A percentile compares a stretch with the other conserved stretches of the same genome.
phyloP scores from a whole-genome alignment of 495 filamentous ascomycete genomes.

The Talaromyces thailandensis region DNA sequence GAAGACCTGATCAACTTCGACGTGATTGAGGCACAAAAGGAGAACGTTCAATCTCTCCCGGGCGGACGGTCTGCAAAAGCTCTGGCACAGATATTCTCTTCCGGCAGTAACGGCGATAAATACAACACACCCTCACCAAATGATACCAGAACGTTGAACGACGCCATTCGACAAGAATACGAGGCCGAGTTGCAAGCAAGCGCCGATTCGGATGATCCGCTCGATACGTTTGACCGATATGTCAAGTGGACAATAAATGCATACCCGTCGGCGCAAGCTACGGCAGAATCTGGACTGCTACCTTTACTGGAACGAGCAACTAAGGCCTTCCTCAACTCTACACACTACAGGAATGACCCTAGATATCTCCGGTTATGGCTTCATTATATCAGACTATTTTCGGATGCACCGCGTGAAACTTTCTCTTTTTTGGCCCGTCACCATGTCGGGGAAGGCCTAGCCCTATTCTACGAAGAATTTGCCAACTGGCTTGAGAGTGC shows the following conservation, averaged over 20 bases:
- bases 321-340: constrained; percentile 70
- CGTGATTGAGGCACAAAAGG: constrained; percentile 92
- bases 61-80: constrained; percentile 85
- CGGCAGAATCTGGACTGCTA: constrained; percentile 81
- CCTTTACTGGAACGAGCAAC: constrained; percentile 87
- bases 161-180: constrained; percentile 70
- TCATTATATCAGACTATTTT: constrained; percentile 86
- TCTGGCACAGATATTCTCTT: constrained; percentile 76
- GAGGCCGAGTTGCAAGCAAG: constrained; percentile 73
- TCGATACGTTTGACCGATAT: constrained; percentile 94
- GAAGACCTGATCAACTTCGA: constrained; percentile 78
- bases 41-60: constrained; percentile 91
- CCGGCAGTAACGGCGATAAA: constrained; percentile 35
- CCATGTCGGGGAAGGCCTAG: constrained; percentile 74
- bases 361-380: constrained; percentile 90
- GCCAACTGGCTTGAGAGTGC: constrained; percentile 82
- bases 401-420: constrained; percentile 82
- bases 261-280: constrained; percentile 88
- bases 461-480: constrained; percentile 97
- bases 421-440: constrained; percentile 89
- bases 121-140: constrained; percentile 49
- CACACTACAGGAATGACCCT: constrained; percentile 90
- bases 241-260: constrained; percentile 93
- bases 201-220: constrained; percentile 83
- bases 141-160: constrained; percentile 67